phyloP scores from a whole-genome alignment of 73 alveolate genomes.

The Tetrahymena elliotti region DNA sequence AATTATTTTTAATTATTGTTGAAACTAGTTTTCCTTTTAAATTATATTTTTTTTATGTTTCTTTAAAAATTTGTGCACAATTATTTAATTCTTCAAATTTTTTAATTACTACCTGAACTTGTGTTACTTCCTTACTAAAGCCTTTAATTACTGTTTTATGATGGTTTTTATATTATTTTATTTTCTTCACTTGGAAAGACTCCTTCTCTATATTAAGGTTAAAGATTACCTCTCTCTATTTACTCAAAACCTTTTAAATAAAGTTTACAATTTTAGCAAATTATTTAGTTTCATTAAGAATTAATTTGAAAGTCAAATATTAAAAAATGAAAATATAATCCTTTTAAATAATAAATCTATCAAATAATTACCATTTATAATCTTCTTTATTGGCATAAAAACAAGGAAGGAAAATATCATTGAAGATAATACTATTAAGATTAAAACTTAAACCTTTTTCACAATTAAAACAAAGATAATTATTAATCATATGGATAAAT shows the following conservation, averaged over 20 bases:
- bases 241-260: neutral
- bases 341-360: neutral
- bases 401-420: neutral
- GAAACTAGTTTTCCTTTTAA: neutral
- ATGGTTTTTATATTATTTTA: neutral
- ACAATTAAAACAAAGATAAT: neutral
- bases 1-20: neutral
- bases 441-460: neutral
- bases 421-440: neutral
- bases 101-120: neutral
- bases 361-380: neutral
- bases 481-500: neutral
- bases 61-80: neutral
- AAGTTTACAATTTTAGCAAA: no score
- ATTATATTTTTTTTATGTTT: neutral
- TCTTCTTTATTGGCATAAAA: neutral
- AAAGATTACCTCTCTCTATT: neutral
- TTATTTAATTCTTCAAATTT: neutral
- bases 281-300: neutral
- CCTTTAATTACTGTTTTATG: neutral
- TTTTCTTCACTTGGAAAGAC: neutral
- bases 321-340: neutral
- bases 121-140: neutral
- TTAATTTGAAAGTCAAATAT: no score
- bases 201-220: neutral